Percentiles rank a stretch among this genome's conserved stretches.
Conservation (phyloP, 1,284 basidiomycete genomes). For the Erythrobasidium hasegawianum region DNA sequence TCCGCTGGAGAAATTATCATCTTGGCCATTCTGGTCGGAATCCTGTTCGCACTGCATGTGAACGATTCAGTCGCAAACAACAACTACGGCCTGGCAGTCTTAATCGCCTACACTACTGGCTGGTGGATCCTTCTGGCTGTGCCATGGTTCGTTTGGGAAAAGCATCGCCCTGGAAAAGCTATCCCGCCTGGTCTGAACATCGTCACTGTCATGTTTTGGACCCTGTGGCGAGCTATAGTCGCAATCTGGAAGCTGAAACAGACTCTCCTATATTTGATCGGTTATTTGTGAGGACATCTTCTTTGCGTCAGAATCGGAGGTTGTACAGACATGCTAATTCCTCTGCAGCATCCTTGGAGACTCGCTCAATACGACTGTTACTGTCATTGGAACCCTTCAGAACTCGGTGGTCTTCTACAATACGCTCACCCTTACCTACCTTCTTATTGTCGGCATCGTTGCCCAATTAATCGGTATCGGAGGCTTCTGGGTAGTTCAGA, state of each 20-base stretch:
- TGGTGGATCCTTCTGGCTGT: conserved; percentile 67
- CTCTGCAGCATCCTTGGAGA: conserved; percentile 45
- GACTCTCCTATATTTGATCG: conserved; percentile 49
- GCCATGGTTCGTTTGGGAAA: conserved; percentile 48
- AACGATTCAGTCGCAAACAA: conserved; percentile 41
- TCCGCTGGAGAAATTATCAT: conserved; percentile 68
- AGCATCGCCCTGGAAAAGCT: conserved; percentile 44
- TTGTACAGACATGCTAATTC: background rate
- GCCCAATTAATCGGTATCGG: conserved; percentile 57
- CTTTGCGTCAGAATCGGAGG: background rate
- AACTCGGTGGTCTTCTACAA: conserved; percentile 69
- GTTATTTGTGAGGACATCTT: conserved; percentile 61
- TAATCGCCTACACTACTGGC: conserved; percentile 45
- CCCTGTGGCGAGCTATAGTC: conserved; percentile 55
- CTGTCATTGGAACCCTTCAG: conserved; percentile 67
- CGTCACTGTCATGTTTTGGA: conserved; percentile 58
- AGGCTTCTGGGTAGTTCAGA: conserved; percentile 75
- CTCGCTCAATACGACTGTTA: conserved; percentile 73
- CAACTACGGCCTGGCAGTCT: conserved; percentile 42
- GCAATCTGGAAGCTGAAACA: conserved; percentile 45
- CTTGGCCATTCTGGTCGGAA: conserved; percentile 46
- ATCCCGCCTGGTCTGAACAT: conserved; percentile 64
- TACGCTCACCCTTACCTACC: conserved; percentile 54
- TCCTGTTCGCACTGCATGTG: conserved; percentile 47
- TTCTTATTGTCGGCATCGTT: conserved; percentile 44